These are phyloP conservation scores for Filosporella fistucella DNA, from an alignment of 495 filamentous ascomycete genomes.

Conservation along the genomic window DNA sequence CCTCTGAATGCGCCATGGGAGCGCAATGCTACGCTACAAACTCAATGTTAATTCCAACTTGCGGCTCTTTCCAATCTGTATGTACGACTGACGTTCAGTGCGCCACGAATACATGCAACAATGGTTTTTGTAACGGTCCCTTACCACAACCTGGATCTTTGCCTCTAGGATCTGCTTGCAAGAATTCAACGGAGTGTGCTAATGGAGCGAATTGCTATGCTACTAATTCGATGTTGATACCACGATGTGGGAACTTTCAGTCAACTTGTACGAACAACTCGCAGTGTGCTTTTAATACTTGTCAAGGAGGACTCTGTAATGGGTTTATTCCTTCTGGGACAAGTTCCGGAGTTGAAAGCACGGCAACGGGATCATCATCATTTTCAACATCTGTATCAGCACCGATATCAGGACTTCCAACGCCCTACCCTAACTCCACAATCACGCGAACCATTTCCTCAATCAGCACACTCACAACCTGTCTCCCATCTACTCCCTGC, in stretches of 20 bases:
- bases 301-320: too few species aligned
- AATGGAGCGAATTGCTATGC: constrained; percentile 9
- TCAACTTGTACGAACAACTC: background rate
- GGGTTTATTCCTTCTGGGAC: too few species aligned
- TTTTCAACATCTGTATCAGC: too few species aligned
- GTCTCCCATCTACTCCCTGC: too few species aligned
- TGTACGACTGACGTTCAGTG: constrained; percentile 7
- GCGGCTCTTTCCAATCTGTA: constrained; percentile 7
- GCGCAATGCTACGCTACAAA: constrained; percentile 6
- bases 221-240: constrained; percentile 1
- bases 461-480: too few species aligned
- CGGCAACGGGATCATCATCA: too few species aligned
- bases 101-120: constrained; percentile 5
- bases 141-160: background rate
- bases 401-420: too few species aligned
- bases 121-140: constrained; percentile 9
- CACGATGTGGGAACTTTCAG: constrained; percentile 8
- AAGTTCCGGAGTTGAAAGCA: too few species aligned
- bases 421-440: too few species aligned
- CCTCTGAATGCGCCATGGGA: constrained; percentile 1
- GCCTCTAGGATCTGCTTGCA: constrained; percentile 1
- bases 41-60: background rate
- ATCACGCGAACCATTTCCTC: too few species aligned
- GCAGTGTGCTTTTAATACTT: constrained; percentile 11
- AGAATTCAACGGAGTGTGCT: background rate